Evolutionary conservation across 192 early-diverging fungal species (phyloP).

Genomic region (Coemansia javaensis): DNA sequence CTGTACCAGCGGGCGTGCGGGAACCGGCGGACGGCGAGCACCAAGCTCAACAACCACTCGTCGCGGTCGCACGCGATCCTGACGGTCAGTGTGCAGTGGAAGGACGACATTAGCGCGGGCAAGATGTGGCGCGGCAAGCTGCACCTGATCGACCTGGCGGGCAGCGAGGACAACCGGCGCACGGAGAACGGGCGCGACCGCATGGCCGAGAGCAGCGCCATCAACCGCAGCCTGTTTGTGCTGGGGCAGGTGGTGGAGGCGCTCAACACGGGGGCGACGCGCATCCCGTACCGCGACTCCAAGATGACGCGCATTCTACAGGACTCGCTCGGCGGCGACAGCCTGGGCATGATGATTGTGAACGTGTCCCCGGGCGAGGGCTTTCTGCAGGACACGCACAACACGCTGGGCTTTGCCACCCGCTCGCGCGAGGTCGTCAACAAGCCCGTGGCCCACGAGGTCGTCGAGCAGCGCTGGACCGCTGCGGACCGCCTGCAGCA

Average conservation of each 20-base stretch:
- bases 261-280: slow-evolving; percentile 49
- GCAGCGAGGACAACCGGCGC: slow-evolving; percentile 61
- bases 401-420: slow-evolving; percentile 62
- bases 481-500: slow-evolving; percentile 32
- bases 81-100: slow-evolving; percentile 50
- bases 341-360: slow-evolving; percentile 63
- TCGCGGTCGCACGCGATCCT: slow-evolving; percentile 63
- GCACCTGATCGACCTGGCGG: slow-evolving; percentile 64
- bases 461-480: slow-evolving; percentile 35
- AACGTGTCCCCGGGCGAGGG: slow-evolving; percentile 56
- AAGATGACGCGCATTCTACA: slow-evolving; percentile 67
- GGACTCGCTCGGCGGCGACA: slow-evolving; percentile 60
- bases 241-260: slow-evolving; percentile 66
- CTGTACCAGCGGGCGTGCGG: slow-evolving; percentile 50
- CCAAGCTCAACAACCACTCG: slow-evolving; percentile 60
- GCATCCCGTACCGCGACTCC: slow-evolving; percentile 61
- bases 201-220: slow-evolving; percentile 62
- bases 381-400: slow-evolving; percentile 53
- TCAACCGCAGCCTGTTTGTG: slow-evolving; percentile 63
- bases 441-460: slow-evolving; percentile 46
- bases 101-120: slow-evolving; percentile 22
- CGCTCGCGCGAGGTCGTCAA: slow-evolving; percentile 63
- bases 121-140: slow-evolving; percentile 50
- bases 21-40: slow-evolving; percentile 58
- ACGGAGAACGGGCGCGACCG: slow-evolving; percentile 58